phyloP scores from a whole-genome alignment of 805 yeast species.

The Tetrapisispora iriomotensis region DNA sequence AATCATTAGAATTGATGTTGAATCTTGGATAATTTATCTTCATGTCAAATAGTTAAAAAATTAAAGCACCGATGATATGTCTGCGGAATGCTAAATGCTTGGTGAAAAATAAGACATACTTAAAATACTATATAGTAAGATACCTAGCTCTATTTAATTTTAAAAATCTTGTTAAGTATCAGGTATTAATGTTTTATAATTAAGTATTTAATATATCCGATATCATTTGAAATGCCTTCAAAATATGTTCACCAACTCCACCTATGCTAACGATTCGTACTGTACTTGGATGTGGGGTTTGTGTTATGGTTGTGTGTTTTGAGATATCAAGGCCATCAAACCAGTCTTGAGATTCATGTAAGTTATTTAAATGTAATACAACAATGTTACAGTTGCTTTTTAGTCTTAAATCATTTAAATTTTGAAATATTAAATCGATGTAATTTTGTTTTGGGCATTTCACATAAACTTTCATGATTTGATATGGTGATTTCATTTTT shows the following conservation, averaged over 20 bases:
- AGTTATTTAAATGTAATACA: constrained; percentile 24
- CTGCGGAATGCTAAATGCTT: too few species aligned
- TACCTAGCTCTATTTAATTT: too few species aligned
- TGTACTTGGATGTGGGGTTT: constrained; percentile 26
- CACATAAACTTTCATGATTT: constrained; percentile 26
- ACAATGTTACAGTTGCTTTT: constrained; percentile 29
- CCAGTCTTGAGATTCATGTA: constrained; percentile 29
- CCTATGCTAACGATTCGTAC: constrained; percentile 26
- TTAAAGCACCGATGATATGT: too few species aligned
- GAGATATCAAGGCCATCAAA: constrained; percentile 18
- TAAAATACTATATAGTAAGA: too few species aligned
- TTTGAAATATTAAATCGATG: constrained; percentile 20
- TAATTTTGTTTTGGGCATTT: constrained; percentile 26
- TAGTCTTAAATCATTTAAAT: constrained; percentile 23
- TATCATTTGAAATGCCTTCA: constrained; percentile 20
- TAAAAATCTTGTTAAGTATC: too few species aligned
- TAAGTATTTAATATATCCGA: constrained; percentile 6
- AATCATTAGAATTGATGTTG: too few species aligned
- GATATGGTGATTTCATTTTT: constrained; percentile 22
- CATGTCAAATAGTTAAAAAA: too few species aligned
- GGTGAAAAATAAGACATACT: too few species aligned
- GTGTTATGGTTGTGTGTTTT: constrained; percentile 14
- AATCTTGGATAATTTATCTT: too few species aligned
- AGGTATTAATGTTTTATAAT: too few species aligned
- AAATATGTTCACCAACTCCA: constrained; percentile 27